A percentile compares a stretch with the other conserved stretches of the same genome.
phyloP scores from a whole-genome alignment of 345 rosid species.

The Eucalyptus rudis region DNA sequence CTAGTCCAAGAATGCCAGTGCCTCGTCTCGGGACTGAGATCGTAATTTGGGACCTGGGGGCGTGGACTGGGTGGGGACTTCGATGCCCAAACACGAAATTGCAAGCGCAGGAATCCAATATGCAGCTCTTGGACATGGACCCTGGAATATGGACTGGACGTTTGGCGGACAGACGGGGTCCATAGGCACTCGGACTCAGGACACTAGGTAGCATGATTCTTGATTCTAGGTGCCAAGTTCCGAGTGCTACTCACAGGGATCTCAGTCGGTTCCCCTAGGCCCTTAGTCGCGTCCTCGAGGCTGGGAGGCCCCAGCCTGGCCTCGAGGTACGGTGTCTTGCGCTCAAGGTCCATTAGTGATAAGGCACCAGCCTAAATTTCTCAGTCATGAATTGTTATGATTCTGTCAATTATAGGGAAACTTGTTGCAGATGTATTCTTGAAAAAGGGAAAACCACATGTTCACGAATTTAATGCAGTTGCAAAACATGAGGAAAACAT shows the following conservation, averaged over 20 bases:
- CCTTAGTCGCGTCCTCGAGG: background rate
- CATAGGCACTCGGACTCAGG: background rate
- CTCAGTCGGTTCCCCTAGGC: background rate
- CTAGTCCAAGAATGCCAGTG: background rate
- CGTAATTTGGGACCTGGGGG: background rate
- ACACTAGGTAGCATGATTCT: background rate
- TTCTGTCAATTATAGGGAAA: background rate
- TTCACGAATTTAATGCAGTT: background rate
- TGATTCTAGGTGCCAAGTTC: background rate
- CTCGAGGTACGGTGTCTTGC: background rate
- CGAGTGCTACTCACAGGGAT: background rate
- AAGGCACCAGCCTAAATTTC: background rate
- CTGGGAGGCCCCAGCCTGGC: fast-evolving
- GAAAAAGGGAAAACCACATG: background rate
- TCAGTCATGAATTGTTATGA: background rate
- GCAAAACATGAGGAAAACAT: background rate
- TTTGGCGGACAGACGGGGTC: fast-evolving
- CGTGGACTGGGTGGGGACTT: background rate
- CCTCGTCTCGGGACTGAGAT: fast-evolving
- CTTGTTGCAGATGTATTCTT: background rate
- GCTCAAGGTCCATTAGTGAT: background rate
- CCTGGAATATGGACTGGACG: too few relatives aligned
- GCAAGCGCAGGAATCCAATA: too few relatives aligned
- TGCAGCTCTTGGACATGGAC: too few relatives aligned
- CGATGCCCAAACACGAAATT: background rate